Evolutionary conservation across 257 asterid genomes (phyloP).

Genomic region (Solanum phureja): DNA sequence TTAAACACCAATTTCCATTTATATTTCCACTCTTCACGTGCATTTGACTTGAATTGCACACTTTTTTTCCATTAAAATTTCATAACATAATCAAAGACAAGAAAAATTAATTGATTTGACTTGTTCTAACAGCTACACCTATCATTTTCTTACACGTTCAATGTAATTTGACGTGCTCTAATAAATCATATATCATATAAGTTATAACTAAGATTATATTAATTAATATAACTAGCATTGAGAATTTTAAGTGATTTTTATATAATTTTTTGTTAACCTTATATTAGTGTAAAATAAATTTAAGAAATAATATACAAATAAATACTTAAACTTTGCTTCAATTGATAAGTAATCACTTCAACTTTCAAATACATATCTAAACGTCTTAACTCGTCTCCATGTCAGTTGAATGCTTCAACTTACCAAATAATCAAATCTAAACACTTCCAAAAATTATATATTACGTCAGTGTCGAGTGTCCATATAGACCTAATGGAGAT

Average conservation of each 20-base stretch:
- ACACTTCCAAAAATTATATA: neutral
- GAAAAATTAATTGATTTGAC: neutral
- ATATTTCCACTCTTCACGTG: neutral
- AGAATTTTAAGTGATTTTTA: neutral
- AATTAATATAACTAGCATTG: neutral
- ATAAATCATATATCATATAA: neutral
- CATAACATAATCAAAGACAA: neutral
- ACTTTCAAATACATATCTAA: neutral
- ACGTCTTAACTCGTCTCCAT: neutral
- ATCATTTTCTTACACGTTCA: neutral
- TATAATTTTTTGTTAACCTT: neutral
- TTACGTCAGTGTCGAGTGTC: neutral
- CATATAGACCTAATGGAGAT: neutral
- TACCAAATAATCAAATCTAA: neutral
- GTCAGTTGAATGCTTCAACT: neutral
- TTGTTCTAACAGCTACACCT: neutral
- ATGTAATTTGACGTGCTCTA: neutral
- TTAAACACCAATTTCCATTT: neutral
- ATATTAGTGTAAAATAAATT: neutral
- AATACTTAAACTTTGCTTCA: neutral
- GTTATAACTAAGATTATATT: neutral
- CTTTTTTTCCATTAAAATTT: no score
- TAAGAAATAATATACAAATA: neutral
- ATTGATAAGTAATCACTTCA: fast-evolving
- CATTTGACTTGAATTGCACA: neutral